Evolutionary conservation across 2,329 filamentous ascomycete species (phyloP).

Genomic region (Alternaria atra): DNA sequence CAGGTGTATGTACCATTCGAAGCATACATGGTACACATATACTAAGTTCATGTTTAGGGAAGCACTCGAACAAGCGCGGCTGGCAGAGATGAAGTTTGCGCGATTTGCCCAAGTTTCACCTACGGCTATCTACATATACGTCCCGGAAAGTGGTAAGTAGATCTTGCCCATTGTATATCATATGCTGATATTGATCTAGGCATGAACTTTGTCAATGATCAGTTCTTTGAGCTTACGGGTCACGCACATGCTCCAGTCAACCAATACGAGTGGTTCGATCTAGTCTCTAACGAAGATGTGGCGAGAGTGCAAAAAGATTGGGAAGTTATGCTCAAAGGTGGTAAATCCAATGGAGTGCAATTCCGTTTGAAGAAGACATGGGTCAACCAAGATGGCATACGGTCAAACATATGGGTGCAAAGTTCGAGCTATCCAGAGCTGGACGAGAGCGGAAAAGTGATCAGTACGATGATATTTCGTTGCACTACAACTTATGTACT

Average conservation of each 20-base stretch:
- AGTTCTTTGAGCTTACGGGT: constrained; percentile 40
- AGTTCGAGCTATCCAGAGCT: constrained; percentile 37
- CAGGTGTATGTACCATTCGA: constrained; percentile 10
- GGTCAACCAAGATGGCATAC: constrained; percentile 36
- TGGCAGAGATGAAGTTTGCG: constrained; percentile 39
- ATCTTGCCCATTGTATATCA: not conserved
- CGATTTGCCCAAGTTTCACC: constrained; percentile 39
- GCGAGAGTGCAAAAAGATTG: constrained; percentile 27
- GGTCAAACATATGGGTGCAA: constrained; percentile 39
- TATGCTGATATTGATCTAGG: constrained; percentile 17
- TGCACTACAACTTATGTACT: not conserved
- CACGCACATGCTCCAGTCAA: constrained; percentile 22
- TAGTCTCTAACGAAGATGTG: constrained; percentile 35
- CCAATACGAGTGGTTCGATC: constrained; percentile 26
- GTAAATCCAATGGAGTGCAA: constrained; percentile 28
- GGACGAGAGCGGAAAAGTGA: constrained; percentile 34
- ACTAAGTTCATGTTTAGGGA: constrained; percentile 8
- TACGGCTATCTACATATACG: constrained; percentile 38
- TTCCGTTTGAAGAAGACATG: constrained; percentile 41
- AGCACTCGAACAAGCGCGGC: constrained; percentile 35
- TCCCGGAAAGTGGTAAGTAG: constrained; percentile 28
- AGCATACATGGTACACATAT: not conserved
- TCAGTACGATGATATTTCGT: constrained; percentile 18
- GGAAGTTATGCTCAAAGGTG: constrained; percentile 24
- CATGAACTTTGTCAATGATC: constrained; percentile 42